Percentiles rank a stretch among this genome's conserved stretches.
These are phyloP conservation scores for Geum urbanum DNA, from an alignment of 306 rosid species.

Conservation along the genomic window DNA sequence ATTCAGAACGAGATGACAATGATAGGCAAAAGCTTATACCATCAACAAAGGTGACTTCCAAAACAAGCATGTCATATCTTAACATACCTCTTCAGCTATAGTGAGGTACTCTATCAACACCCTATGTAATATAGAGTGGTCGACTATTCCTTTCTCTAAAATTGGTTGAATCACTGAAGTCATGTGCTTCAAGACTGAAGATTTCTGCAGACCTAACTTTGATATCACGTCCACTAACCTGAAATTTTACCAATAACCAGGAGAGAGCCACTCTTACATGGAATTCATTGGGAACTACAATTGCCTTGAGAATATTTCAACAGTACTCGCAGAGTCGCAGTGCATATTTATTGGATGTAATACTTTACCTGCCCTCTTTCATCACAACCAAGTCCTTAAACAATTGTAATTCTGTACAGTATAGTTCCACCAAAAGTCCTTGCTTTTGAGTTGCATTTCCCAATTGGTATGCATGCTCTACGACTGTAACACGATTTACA, in stretches of 20 bases:
- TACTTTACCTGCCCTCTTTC: slow-evolving; percentile 80
- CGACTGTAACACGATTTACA: slow-evolving; percentile 41
- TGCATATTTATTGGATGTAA: not conserved
- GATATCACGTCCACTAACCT: slow-evolving; percentile 72
- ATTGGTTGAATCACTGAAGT: slow-evolving; percentile 74
- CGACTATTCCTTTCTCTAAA: slow-evolving; percentile 94
- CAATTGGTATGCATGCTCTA: slow-evolving; percentile 79
- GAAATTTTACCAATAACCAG: slow-evolving; percentile 27
- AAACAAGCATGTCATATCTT: not conserved
- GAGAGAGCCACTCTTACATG: slow-evolving; percentile 8
- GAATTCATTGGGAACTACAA: not conserved
- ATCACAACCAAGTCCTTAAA: slow-evolving; percentile 67
- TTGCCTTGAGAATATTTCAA: not conserved
- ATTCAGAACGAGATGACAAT: slow-evolving; percentile 30
- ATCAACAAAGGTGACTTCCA: not conserved
- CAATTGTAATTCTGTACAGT: slow-evolving; percentile 73
- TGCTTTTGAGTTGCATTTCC: slow-evolving; percentile 82
- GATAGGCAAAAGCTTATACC: not conserved
- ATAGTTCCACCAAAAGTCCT: slow-evolving; percentile 67
- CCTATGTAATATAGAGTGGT: slow-evolving; percentile 85
- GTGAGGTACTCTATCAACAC: slow-evolving; percentile 68
- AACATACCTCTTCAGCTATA: slow-evolving; percentile 75
- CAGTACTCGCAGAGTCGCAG: not conserved
- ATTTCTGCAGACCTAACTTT: slow-evolving; percentile 70
- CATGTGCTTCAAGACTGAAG: slow-evolving; percentile 80